phyloP scores from a whole-genome alignment of 306 rosid genomes.

The Gastrolobium villosum region DNA sequence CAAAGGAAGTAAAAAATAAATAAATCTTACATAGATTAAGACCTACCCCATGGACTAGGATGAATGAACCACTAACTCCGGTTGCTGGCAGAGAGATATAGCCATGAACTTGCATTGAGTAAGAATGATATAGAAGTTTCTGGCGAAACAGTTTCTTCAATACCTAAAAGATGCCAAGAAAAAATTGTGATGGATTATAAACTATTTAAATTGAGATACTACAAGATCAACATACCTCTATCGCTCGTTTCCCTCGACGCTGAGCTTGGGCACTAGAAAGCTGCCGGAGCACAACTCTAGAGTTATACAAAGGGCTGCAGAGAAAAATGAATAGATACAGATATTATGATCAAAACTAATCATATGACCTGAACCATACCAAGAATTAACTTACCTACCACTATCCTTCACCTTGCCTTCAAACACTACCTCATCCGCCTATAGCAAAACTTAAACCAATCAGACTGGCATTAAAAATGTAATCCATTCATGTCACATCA shows the following conservation, averaged over 20 bases:
- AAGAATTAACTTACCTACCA: slow-evolving; percentile 70
- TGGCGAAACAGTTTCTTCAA: slow-evolving; percentile 85
- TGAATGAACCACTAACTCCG: slow-evolving; percentile 69
- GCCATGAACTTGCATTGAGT: slow-evolving; percentile 98
- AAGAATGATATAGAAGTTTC: slow-evolving; percentile 90
- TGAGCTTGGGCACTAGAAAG: slow-evolving; percentile 87
- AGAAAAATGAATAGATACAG: slow-evolving; percentile 44
- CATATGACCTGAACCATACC: slow-evolving; percentile 35
- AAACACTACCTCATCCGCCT: slow-evolving; percentile 88
- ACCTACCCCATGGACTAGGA: slow-evolving; percentile 95
- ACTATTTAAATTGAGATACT: background rate
- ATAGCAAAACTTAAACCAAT: slow-evolving; percentile 59
- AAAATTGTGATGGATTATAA: slow-evolving; percentile 22
- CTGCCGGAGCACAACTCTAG: slow-evolving; percentile 86
- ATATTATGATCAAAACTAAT: slow-evolving; percentile 46
- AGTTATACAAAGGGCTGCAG: slow-evolving; percentile 81
- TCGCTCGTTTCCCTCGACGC: slow-evolving; percentile 93
- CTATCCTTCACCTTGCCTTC: slow-evolving; percentile 77
- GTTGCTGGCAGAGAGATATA: slow-evolving; percentile 73
- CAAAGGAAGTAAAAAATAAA: slow-evolving; percentile 17
- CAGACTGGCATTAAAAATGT: slow-evolving; percentile 36
- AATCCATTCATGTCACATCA: slow-evolving; percentile 20
- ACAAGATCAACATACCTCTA: slow-evolving; percentile 68
- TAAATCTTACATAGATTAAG: slow-evolving; percentile 34
- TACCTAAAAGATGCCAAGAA: slow-evolving; percentile 60